Evolutionary conservation across 2,329 filamentous ascomycete genomes (phyloP), one percentile per base, ranked within the genome.

Genomic region (Colletotrichum incanum): DNA sequence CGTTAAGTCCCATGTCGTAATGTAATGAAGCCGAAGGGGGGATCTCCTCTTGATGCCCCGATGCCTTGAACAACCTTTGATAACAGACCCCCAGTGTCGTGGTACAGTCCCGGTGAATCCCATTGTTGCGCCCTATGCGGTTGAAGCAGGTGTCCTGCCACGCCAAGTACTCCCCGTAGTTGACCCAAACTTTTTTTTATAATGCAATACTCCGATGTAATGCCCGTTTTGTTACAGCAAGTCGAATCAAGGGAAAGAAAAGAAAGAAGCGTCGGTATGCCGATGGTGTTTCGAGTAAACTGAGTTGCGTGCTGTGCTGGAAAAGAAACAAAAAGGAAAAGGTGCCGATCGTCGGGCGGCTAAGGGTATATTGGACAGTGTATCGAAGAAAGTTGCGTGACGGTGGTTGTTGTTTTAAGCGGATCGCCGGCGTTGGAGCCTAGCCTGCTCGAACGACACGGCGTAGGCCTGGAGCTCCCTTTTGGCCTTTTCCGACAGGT

Each of bases 401-500:
- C 64, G 64, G 63, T 65, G 41, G 37, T 58, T 9, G 12, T 72
- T 11, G 52, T 66, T 73, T 79, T 86, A 90, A 79, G 87, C 85
- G 39, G 89, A 88, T 84, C 91, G 83, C 78, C 89, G 84, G 76
- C 89, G 87, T 77, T 89, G 87, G 66, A 86, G 80, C 73, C 93
- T 89, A 70, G 93, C 92, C 76, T 95, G 93, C 82, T 98, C 95
- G 80, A 98, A 98, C 2, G 93, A 94, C 79, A 93, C 93, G 76
- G 94, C 93, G 82, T 98, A 98, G 76, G 93, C 92, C 79, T 92
- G 91, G 45, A 98, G 89, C 81, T 97, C 94, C 81, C 90, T 91
- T 77, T 91, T 91, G 37, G 93, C 92, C 82, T 93, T 93, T 75
- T 93, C 91, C 4, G 94, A 95, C 75, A 97, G 86, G 59, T 89